Evolutionary conservation across 2,329 filamentous ascomycete genomes (phyloP).

Genomic region (Penicillium paneum): DNA sequence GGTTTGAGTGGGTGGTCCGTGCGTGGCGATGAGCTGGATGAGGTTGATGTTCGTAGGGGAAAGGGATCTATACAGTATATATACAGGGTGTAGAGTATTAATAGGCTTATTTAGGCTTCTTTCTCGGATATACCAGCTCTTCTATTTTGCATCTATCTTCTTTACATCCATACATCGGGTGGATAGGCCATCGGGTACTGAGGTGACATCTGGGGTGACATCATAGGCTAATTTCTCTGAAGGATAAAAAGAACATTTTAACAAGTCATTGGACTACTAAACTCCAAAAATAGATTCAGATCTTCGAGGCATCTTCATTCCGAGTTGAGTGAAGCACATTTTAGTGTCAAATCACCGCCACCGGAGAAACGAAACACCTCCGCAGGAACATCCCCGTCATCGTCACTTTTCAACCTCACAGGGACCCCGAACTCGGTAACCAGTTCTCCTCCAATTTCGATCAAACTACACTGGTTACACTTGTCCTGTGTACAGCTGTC

Average conservation of each 20-base stretch:
- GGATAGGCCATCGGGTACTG: not conserved
- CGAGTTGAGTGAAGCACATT: not conserved
- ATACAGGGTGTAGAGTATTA: not conserved
- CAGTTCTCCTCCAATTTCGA: not conserved
- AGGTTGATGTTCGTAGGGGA: not conserved
- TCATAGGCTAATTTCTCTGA: constrained; percentile 14
- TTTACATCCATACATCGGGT: not conserved
- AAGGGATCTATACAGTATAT: not conserved
- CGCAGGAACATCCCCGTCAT: constrained; percentile 14
- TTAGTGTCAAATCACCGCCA: constrained; percentile 7
- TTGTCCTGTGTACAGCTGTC: not conserved
- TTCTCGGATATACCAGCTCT: not conserved
- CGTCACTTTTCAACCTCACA: constrained; percentile 12
- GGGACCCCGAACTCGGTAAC: not conserved
- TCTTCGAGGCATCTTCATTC: not conserved
- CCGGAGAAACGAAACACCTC: constrained; percentile 33
- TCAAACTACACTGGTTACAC: not conserved
- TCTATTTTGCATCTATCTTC: not conserved
- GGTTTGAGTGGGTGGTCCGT: constrained; percentile 23
- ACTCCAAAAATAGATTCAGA: not conserved
- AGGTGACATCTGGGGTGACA: constrained; percentile 19
- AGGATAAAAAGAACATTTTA: not conserved
- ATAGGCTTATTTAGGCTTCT: too few relatives aligned
- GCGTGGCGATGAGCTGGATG: constrained; percentile 13
- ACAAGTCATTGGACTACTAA: not conserved